Percentiles rank a stretch among this genome's conserved stretches.
Conservation (phyloP, 2,329 filamentous ascomycete species). For the Paracoccidioides brasiliensis region DNA sequence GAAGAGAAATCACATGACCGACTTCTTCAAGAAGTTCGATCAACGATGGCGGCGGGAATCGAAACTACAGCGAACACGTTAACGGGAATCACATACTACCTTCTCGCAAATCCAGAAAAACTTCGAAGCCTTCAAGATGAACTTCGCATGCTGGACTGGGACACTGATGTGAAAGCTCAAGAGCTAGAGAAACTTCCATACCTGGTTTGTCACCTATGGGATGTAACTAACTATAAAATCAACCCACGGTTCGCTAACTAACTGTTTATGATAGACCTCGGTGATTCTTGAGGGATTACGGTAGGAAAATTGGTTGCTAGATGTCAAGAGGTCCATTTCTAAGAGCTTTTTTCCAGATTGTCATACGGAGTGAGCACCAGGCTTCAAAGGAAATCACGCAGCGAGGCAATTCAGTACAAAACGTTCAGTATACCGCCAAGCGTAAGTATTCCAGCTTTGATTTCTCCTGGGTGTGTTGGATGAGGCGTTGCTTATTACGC, state of each 20-base stretch:
- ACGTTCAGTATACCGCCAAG: slow-evolving; percentile 10
- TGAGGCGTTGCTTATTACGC: background rate
- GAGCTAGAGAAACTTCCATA: slow-evolving; percentile 4
- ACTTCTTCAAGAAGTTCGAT: slow-evolving; percentile 20
- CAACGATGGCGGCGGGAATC: slow-evolving; percentile 21
- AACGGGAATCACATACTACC: slow-evolving; percentile 5
- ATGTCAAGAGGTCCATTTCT: background rate
- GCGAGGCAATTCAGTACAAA: slow-evolving; percentile 5
- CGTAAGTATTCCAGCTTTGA: background rate
- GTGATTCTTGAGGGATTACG: slow-evolving; percentile 7
- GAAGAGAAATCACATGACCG: slow-evolving; percentile 26
- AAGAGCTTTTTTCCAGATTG: slow-evolving; percentile 2
- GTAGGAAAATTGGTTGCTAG: background rate
- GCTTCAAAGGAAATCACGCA: slow-evolving; percentile 7
- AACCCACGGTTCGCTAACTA: background rate
- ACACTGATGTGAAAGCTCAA: background rate
- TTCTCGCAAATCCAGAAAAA: background rate
- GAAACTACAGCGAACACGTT: slow-evolving; percentile 23
- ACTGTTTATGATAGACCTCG: slow-evolving; percentile 2
- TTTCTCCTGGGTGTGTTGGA: background rate
- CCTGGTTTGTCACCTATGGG: slow-evolving; percentile 2
- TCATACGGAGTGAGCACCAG: slow-evolving; percentile 9
- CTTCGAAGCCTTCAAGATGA: background rate
- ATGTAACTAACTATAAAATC: background rate
- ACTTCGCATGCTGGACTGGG: background rate